Percentiles rank a stretch among this genome's conserved stretches.
phyloP scores from a whole-genome alignment of 257 asterid genomes.

The Solanum chilense region DNA sequence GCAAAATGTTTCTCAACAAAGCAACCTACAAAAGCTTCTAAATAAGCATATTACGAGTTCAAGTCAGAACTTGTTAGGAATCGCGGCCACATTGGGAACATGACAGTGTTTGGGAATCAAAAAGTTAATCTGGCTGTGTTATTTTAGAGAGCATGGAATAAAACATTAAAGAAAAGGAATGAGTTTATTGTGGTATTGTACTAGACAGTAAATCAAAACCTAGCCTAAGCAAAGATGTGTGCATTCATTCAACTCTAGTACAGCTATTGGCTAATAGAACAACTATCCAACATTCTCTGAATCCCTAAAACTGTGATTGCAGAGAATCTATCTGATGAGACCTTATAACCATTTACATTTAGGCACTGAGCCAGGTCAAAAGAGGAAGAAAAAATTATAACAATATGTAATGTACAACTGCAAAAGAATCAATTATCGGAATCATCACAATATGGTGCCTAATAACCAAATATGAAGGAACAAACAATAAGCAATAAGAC shows the following conservation, averaged over 20 bases:
- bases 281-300: constrained; percentile 28
- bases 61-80: neutral
- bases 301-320: constrained; percentile 47
- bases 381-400: neutral
- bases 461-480: constrained; percentile 75
- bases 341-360: constrained; percentile 26
- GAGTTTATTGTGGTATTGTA: neutral
- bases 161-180: neutral
- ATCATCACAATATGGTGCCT: constrained; percentile 56
- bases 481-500: constrained; percentile 69
- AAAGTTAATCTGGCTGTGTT: neutral
- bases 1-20: neutral
- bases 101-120: neutral
- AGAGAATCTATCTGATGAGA: constrained; percentile 37
- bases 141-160: neutral
- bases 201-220: neutral
- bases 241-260: neutral
- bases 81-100: neutral
- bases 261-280: constrained; percentile 10
- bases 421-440: neutral
- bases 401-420: constrained; percentile 26
- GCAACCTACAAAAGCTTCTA: neutral
- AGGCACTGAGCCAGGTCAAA: neutral
- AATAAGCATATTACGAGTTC: neutral
- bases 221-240: neutral